A percentile compares a stretch with the other conserved stretches of the same genome.
Evolutionary conservation across 306 rosid species (phyloP).

Genomic region (Canavalia ensiformis): DNA sequence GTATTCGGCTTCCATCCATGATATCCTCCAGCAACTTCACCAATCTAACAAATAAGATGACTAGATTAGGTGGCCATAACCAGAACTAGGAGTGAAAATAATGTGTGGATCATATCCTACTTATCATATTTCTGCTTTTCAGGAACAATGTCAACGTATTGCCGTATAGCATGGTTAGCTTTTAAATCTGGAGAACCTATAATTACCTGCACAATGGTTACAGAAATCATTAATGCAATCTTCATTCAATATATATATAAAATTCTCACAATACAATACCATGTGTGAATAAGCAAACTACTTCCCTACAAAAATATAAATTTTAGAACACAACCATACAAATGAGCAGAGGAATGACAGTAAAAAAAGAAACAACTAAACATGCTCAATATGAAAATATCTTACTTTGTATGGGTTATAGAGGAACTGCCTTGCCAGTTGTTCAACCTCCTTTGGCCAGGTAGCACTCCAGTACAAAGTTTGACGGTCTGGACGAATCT

Average conservation of each 20-base stretch:
- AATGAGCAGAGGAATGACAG: constrained; percentile 6
- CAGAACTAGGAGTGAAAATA: constrained; percentile 1
- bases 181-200: constrained; percentile 91
- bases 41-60: constrained; percentile 65
- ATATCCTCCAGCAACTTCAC: constrained; percentile 95
- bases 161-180: constrained; percentile 94
- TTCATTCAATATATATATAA: neutral
- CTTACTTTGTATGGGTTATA: constrained; percentile 94
- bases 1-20: constrained; percentile 98
- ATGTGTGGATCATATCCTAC: constrained; percentile 60
- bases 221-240: constrained; percentile 35
- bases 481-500: constrained; percentile 97
- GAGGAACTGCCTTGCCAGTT: constrained; percentile 84
- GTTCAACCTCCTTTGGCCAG: constrained; percentile 99
- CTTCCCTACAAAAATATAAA: neutral
- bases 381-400: constrained; percentile 30
- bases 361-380: constrained; percentile 8
- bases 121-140: constrained; percentile 96
- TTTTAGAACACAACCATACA: constrained; percentile 13
- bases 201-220: constrained; percentile 70
- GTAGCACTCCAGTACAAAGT: constrained; percentile 99
- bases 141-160: constrained; percentile 88
- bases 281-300: neutral
- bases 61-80: constrained; percentile 36
- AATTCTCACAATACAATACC: constrained; percentile 1